Evolutionary conservation across 2,329 filamentous ascomycete species (phyloP), one percentile per base, ranked within the genome.

Genomic region (Cryphonectria radicalis): DNA sequence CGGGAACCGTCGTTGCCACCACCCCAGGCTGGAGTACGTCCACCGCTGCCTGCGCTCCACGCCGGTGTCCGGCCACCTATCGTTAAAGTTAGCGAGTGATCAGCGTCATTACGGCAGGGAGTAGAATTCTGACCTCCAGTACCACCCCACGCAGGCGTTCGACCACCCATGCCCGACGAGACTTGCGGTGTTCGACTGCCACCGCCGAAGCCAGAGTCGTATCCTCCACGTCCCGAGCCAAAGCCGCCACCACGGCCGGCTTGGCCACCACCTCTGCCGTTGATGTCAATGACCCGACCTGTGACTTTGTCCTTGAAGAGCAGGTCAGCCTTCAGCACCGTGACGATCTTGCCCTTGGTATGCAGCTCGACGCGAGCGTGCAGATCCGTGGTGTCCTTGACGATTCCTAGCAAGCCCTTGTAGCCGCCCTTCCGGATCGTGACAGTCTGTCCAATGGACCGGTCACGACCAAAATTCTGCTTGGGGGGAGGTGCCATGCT

Each of bases 341-440:
- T 94, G 73, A 98, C 90, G 22, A 93, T 92, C 85, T 98, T 98
- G 82, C 91, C 93, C 84, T 97, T 97, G 7, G 95, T 95, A 79
- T 98, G 95, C 55, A 99, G 84, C 82, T 99, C 96, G 59, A 99
- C 92, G 74, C 95, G 92, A 42, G 94, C 95, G 77, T 92, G 90
- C 4, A 89, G 89, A 76, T 97, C 95, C 8, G 93, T 97, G 0
- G 95, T 92, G 79, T 98, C 95, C 79, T 97, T 98, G 76, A 99
- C 95, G 75, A 98, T 97, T 76, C 96, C 96, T 59, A 98, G 85
- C 60, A 98, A 86, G 70, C 95, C 95, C 82, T 99, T 99, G 85
- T 95, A 94, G 32, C 92, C 90, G 40, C 96, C 96, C 78, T 92
- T 94, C 70, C 91, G 90, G 77, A 98, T 92, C 67, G 92, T 93